Conservation (phyloP, 148 eudicot genomes). For the Rhododendron simsii region DNA sequence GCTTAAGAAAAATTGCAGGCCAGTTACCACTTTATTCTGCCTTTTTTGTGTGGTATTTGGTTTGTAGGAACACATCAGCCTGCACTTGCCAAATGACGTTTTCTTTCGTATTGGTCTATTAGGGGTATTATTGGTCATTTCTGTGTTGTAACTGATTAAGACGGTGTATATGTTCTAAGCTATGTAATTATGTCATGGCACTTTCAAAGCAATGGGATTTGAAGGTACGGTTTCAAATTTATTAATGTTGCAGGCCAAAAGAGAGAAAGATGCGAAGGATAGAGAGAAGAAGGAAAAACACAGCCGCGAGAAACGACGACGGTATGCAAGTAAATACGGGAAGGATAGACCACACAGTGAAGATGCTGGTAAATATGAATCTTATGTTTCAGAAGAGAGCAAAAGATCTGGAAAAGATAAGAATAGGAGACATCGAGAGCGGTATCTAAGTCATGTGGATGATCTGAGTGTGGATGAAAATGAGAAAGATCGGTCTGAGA, state of each 20-base stretch:
- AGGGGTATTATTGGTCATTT: not conserved
- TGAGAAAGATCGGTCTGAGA: conserved; percentile 57
- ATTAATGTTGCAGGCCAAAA: conserved; percentile 52
- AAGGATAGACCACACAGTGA: conserved; percentile 56
- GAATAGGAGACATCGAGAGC: conserved; percentile 61
- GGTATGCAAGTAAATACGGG: conserved; percentile 39
- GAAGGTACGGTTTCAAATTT: not conserved
- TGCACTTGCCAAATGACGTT: not conserved
- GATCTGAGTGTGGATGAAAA: conserved; percentile 50
- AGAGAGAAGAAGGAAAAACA: conserved; percentile 66
- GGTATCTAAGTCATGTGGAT: conserved; percentile 43
- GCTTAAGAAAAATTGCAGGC: not conserved
- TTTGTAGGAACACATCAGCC: not conserved
- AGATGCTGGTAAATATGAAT: conserved; percentile 29
- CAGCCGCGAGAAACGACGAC: conserved; percentile 58
- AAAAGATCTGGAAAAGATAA: conserved; percentile 58
- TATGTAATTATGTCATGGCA: not conserved
- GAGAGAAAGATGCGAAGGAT: conserved; percentile 53
- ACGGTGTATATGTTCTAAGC: not conserved
- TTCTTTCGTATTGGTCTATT: not conserved
- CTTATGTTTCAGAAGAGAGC: conserved; percentile 34
- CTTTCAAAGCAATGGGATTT: not conserved
- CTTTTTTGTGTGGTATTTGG: not conserved
- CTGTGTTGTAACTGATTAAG: not conserved
- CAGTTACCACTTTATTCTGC: not conserved